Evolutionary conservation across 768 basidiomycete genomes (phyloP), one percentile per base, ranked within the genome.

Genomic region (Hericium alpestre): DNA sequence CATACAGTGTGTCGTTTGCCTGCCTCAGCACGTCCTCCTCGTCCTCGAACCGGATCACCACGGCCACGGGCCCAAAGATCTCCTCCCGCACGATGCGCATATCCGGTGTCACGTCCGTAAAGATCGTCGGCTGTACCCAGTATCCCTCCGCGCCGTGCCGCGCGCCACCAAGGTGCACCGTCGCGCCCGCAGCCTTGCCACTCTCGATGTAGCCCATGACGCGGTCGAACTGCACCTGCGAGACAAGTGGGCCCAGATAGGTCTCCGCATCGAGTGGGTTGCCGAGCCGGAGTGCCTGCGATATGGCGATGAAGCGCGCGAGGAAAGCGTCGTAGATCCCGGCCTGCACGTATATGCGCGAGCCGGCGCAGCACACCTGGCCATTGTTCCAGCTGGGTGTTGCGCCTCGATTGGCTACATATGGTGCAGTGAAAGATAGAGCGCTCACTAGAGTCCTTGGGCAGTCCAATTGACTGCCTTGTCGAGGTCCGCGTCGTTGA

Each of bases 1-100:
- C 93, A 69, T 93, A 93, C 56, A 73, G 65, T 0, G 88, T 86
- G 66, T 95, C 86, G 70, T 98, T 98, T 22, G 91, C 94, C 65
- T 81, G 78, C 53, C 69, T 70, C 62, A 89, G 72, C 47, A 83
- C 82, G 59, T 87, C 80, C 64, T 78, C 77, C 59, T 79, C 81
- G 55, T 71, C 67, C 61, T 79, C 75, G 73, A 90, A 89, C 67
- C 80, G 81, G 69, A 80, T 73, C 38, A 88, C 69, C 54, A 81
- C 84, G 53, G 76, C 43, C 8, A 84, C 82, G 27, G 84, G 82
- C 20, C 82, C 81, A 65, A 83, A 83, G 66, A 83, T 82, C 70
- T 83, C 74, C 61, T 78, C 77, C 58, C 67, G 67, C 20, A 80
- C 76, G 63, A 83, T 81, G 66, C 72, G 76, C 80, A 83, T 82